Base-by-base conservation (phyloP, 2,329 filamentous ascomycete species). In the Fusarium nodosum region DNA sequence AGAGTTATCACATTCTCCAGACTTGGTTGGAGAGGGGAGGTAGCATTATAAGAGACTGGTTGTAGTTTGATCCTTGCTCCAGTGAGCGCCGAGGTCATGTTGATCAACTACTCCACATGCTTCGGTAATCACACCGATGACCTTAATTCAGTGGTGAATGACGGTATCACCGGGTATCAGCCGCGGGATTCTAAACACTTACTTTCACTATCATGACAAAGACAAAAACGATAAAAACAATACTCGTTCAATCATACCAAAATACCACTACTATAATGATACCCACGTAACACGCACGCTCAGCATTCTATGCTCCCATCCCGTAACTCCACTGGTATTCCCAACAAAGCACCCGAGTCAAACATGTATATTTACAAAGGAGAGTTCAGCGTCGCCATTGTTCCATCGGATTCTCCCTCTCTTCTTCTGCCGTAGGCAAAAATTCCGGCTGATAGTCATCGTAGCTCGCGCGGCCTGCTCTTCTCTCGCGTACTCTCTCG, bases 381-480 rank as follows among this genome's bases (percentile, higher is more conserved):
- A 58, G 3, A 60, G 53, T 38, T 52, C 20, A 64, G 39, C 64
- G 30, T 52, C 71, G 68, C 58, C 59, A 56, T 52, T 58, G 51
- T 20, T 64, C 61, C 52, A 53, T 56, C 10, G 75, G 68, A 45
- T 78, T 73, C 56, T 78, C 79, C 41, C 74, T 69, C 73, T 81
- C 78, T 63, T 81, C 78, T 60, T 81, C 79, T 7, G 72, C 72
- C 11, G 75, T 74, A 13, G 78, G 73, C 5, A 75, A 75, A 42
- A 81, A 81, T 26, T 72, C 72, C 33, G 75, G 73, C 28, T 76
- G 75, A 16, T 74, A 77, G 6, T 78, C 74, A 26, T 79, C 77
- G 28, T 73, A 61, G 30, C 71, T 76, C n/a, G 68, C 56, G 22
- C 67, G 54, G 16, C 57, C 39, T 18, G 66, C 64, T 44, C 45